These are phyloP conservation scores for Globisporangium splendens DNA, from an alignment of 352 stramenopile genomes.

Conservation along the genomic window DNA sequence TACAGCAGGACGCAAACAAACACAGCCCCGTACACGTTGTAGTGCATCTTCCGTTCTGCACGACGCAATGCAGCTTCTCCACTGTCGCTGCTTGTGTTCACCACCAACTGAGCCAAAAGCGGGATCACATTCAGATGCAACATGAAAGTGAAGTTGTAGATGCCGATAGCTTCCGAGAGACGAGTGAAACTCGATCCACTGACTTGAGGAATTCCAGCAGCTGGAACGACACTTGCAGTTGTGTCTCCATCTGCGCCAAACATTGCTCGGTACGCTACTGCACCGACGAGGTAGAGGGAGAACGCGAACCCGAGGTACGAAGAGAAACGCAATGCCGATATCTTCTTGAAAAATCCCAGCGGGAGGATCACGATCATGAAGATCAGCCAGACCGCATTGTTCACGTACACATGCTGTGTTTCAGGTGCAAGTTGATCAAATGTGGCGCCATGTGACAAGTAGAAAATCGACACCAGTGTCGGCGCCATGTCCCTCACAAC, in stretches of 20 bases:
- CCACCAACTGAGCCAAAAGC: slow-evolving; percentile 53
- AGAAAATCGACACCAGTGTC: slow-evolving; percentile 41
- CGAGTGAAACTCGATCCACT: slow-evolving; percentile 28
- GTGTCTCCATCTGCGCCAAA: slow-evolving; percentile 10
- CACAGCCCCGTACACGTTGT: slow-evolving; percentile 41
- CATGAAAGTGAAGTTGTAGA: slow-evolving; percentile 88
- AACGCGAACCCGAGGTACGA: slow-evolving; percentile 72
- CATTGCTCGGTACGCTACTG: slow-evolving; percentile 51
- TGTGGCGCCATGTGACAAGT: slow-evolving; percentile 13
- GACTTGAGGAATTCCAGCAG: neutral
- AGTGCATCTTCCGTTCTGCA: slow-evolving; percentile 34
- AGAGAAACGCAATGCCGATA: slow-evolving; percentile 69
- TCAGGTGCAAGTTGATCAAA: slow-evolving; percentile 22
- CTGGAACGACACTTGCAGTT: neutral
- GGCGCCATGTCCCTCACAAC: slow-evolving; percentile 75
- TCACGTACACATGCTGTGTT: slow-evolving; percentile 35
- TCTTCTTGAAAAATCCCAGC: slow-evolving; percentile 64
- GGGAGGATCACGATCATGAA: slow-evolving; percentile 61
- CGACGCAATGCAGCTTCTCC: slow-evolving; percentile 16
- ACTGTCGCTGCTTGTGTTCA: slow-evolving; percentile 11
- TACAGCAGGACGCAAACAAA: slow-evolving; percentile 53
- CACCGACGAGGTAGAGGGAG: slow-evolving; percentile 64
- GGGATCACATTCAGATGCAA: slow-evolving; percentile 79
- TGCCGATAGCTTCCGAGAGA: slow-evolving; percentile 57
- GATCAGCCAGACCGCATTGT: slow-evolving; percentile 45